A percentile compares a stretch with the other conserved stretches of the same genome.
phyloP scores from a whole-genome alignment of 2,329 filamentous ascomycete species.

The Diaporthe ilicicola region DNA sequence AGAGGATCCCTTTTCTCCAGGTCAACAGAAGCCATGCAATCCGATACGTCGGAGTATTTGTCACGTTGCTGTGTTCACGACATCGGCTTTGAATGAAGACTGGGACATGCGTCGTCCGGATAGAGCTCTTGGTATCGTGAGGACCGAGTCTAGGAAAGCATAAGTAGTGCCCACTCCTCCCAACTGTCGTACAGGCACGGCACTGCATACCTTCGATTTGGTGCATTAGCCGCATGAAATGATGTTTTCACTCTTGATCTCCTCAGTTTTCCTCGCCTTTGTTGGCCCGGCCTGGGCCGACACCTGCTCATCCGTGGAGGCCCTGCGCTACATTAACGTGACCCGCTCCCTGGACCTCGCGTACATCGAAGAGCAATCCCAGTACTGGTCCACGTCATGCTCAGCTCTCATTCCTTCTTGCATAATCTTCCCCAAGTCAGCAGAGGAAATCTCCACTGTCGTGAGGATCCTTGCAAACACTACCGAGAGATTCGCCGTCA shows the following conservation, averaged over 20 bases:
- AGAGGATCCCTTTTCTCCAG: not conserved
- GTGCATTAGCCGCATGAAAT: not conserved
- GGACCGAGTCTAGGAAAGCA: not conserved
- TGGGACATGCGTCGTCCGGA: not conserved
- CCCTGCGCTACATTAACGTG: not conserved
- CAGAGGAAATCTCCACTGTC: not conserved
- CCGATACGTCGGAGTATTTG: not conserved
- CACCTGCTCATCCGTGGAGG: not conserved
- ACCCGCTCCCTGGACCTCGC: not conserved
- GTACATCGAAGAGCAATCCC: conserved; percentile 8
- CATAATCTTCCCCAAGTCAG: conserved; percentile 4
- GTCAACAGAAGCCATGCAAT: not conserved
- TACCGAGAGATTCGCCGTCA: not conserved
- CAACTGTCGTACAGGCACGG: not conserved
- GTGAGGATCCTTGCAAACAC: not conserved
- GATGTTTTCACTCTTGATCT: not conserved
- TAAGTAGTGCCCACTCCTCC: not conserved
- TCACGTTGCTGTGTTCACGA: not conserved
- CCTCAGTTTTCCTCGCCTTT: not conserved
- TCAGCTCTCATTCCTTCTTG: conserved; percentile 5
- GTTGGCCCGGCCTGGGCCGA: not conserved
- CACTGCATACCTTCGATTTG: not conserved
- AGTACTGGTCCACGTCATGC: conserved; percentile 15
- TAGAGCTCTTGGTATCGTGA: not conserved
- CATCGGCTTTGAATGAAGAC: not conserved